phyloP scores from a whole-genome alignment of 2,329 filamentous ascomycete species.

The Ilyonectria sp. region DNA sequence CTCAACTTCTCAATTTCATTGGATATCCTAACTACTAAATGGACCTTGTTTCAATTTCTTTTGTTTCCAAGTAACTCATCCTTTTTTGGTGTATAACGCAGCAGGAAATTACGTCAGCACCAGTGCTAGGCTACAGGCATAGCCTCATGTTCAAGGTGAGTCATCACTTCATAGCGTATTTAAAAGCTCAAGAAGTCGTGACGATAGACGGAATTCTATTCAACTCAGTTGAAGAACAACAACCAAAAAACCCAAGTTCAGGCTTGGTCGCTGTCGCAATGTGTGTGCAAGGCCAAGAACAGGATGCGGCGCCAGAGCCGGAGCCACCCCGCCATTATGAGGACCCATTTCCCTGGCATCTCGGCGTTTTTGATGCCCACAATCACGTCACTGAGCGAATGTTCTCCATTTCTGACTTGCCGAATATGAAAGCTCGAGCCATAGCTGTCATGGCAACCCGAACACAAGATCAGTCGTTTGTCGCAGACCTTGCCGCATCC shows the following conservation, averaged over 20 bases:
- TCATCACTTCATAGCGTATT: not conserved
- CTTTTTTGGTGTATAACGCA: not conserved
- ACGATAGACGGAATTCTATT: not conserved
- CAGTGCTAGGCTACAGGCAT: not conserved
- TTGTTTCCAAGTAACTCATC: not conserved
- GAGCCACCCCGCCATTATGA: conserved; percentile 9
- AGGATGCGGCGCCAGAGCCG: not conserved
- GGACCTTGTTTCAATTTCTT: not conserved
- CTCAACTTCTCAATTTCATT: no score
- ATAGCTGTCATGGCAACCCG: conserved; percentile 46
- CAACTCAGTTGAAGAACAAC: not conserved
- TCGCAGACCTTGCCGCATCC: conserved; percentile 13
- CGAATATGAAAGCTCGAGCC: conserved; percentile 30
- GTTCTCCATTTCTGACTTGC: conserved; percentile 9
- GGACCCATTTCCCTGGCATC: conserved; percentile 42
- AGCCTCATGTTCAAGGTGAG: not conserved
- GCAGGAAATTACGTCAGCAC: not conserved
- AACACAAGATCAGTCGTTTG: conserved; percentile 41
- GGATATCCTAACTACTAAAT: not conserved
- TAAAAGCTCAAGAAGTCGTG: not conserved
- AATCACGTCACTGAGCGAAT: conserved; percentile 43
- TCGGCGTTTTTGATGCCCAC: conserved; percentile 53
- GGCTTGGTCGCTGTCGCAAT: conserved; percentile 17
- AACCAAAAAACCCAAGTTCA: conserved; percentile 5
- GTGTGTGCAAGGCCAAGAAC: conserved; percentile 33